Percentiles rank a stretch among this genome's conserved stretches.
Conservation (phyloP, 1,284 basidiomycete genomes). For the Ustilago bromivora region DNA sequence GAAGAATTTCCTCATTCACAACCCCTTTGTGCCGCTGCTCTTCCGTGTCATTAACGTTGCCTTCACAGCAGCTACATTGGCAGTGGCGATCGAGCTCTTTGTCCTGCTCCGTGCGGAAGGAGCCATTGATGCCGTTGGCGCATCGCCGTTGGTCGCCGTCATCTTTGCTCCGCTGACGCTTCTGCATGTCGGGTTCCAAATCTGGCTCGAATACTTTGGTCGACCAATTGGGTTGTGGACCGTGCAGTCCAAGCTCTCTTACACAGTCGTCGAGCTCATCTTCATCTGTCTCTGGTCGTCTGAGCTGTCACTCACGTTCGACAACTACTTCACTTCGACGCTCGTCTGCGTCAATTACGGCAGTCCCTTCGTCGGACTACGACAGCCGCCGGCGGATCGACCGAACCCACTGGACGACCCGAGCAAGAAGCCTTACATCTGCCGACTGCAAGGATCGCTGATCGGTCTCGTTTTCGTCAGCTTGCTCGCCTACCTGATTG, state of each 20-base stretch:
- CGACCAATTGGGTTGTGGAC: conserved; percentile 88
- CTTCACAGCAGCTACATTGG: conserved; percentile 83
- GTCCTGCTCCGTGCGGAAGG: conserved; percentile 73
- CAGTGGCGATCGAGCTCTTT: conserved; percentile 81
- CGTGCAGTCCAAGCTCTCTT: conserved; percentile 65
- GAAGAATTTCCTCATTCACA: conserved; percentile 67
- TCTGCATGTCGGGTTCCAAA: conserved; percentile 78
- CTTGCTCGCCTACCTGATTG: conserved; percentile 65
- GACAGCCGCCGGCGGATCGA: conserved; percentile 70
- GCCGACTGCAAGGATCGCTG: conserved; percentile 72
- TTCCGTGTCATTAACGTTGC: conserved; percentile 86
- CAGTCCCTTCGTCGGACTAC: conserved; percentile 73
- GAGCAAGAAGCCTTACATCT: conserved; percentile 73
- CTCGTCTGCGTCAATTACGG: conserved; percentile 75
- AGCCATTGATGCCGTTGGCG: conserved; percentile 80
- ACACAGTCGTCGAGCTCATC: conserved; percentile 73
- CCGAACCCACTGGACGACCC: conserved; percentile 56
- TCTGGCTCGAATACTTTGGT: conserved; percentile 82
- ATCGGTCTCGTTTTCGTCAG: conserved; percentile 73
- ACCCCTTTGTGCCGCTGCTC: conserved; percentile 73
- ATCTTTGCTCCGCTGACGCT: conserved; percentile 86
- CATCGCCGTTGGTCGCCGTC: conserved; percentile 84
- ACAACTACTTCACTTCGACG: conserved; percentile 89
- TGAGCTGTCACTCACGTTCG: conserved; percentile 85
- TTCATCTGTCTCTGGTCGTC: conserved; percentile 93